A percentile compares a stretch with the other conserved stretches of the same genome.
These are phyloP conservation scores for Climacium dendroides DNA, from an alignment of 225 moss, liverwort and hornwort species.

Conservation along the genomic window DNA sequence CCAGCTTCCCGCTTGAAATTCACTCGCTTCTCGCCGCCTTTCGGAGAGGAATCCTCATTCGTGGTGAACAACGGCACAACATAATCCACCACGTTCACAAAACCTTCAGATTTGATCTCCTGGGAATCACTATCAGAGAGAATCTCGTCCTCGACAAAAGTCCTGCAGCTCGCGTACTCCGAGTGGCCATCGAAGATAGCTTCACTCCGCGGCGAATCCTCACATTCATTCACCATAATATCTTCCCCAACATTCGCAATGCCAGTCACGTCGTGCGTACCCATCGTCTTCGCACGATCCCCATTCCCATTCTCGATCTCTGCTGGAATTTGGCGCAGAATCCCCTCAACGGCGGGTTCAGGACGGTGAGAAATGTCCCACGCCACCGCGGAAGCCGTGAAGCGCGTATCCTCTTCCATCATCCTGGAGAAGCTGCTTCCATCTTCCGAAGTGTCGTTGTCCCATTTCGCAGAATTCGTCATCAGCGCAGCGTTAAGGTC, in stretches of 20 bases:
- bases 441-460: not conserved
- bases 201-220: not conserved
- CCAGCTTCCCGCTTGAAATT: constrained; percentile 78
- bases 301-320: not conserved
- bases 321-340: not conserved
- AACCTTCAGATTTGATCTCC: not conserved
- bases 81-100: not conserved
- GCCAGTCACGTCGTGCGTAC: not conserved
- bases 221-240: not conserved
- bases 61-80: not conserved
- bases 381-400: not conserved
- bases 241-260: not conserved
- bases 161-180: constrained; percentile 5
- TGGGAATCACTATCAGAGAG: not conserved
- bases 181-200: not conserved
- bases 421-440: not conserved
- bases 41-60: not conserved
- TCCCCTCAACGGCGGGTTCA: not conserved
- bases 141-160: not conserved
- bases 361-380: constrained; percentile 15
- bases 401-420: constrained; percentile 8
- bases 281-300: not conserved
- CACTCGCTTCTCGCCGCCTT: not conserved
- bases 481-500: not conserved
- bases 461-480: not conserved